These are phyloP conservation scores for Blastomyces gilchristii DNA, from an alignment of 2,329 filamentous ascomycete species.

Conservation along the genomic window DNA sequence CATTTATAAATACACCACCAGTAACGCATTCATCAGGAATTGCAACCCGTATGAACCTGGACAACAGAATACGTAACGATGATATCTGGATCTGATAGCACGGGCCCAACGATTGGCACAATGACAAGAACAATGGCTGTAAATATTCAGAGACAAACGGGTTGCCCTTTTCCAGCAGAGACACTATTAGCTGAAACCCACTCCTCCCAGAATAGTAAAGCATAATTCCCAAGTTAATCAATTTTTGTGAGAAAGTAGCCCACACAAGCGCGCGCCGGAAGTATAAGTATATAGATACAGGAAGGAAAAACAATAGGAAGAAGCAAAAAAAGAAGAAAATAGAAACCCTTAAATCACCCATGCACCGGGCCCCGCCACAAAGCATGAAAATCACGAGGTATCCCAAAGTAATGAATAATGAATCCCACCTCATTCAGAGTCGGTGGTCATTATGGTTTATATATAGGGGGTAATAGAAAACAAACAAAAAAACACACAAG, in stretches of 20 bases:
- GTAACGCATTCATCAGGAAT: not conserved
- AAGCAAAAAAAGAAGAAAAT: constrained; percentile 13
- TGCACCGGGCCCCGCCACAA: not conserved
- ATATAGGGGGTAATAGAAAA: not conserved
- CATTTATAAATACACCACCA: too few relatives aligned
- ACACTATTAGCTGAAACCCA: not conserved
- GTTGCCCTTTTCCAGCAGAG: not conserved
- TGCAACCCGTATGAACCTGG: not conserved
- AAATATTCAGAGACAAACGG: not conserved
- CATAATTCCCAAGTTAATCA: not conserved
- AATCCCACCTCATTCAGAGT: not conserved
- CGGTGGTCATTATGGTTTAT: not conserved
- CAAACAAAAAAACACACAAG: not conserved
- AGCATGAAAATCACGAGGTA: not conserved
- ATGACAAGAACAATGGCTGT: not conserved
- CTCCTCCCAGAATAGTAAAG: not conserved
- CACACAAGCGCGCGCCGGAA: not conserved
- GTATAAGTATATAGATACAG: constrained; percentile 12
- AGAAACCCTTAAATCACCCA: not conserved
- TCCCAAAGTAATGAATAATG: not conserved
- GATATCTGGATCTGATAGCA: not conserved
- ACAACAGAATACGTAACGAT: not conserved
- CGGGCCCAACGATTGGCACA: not conserved
- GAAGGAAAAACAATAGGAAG: constrained; percentile 10
- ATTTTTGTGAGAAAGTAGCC: not conserved